Evolutionary conservation across 2,329 filamentous ascomycete species (phyloP), one percentile per base, ranked within the genome.

Genomic region (Bipolaris gigantea): DNA sequence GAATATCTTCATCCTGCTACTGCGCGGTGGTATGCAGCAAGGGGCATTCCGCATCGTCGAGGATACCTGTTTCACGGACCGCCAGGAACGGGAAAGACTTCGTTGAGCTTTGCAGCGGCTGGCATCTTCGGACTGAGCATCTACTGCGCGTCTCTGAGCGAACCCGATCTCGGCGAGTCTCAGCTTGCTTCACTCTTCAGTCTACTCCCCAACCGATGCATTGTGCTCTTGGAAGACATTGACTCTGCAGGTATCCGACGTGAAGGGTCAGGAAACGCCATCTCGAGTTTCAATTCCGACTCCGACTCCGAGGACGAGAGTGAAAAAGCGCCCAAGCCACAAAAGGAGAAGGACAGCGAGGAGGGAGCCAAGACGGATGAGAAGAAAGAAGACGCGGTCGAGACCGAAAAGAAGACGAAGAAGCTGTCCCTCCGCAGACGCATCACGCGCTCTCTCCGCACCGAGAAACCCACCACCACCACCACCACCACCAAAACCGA

Each of bases 11-110:
- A 90, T 49, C 88, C 89, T 0, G 77, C 80, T 0, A 89, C 85
- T 0, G 83, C 85, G 1, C 80, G 85, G n/a, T 96, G 90, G 90
- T 96, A 96, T 69, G 81, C 87, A 0, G 88, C 90, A 61, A 83
- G 90, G 6, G 91, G 91, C 0, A 93, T 96, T 27, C 91, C 92
- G 0, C 95, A 95, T 70, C 84, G 91, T 13, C 82, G 91, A 4
- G 92, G 91, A 0, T 96, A 94, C 66, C 82, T 96, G 0, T 84
- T 96, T 15, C 80, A 92, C 60, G 91, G 91, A 0, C 89, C 90
- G 0, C 89, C 89, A 0, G 89, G 90, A 0, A 92, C 89, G 0
- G 89, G 90, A 13, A 94, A 93, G 73, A 89, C 85, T 1, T 65
- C 61, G 0, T 55, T 71, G n/a, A 65, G 62, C 1, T 70, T 73